These are phyloP conservation scores for Suhomyces choctaworum DNA, from an alignment of 1,139 yeast genomes.

Conservation along the genomic window DNA sequence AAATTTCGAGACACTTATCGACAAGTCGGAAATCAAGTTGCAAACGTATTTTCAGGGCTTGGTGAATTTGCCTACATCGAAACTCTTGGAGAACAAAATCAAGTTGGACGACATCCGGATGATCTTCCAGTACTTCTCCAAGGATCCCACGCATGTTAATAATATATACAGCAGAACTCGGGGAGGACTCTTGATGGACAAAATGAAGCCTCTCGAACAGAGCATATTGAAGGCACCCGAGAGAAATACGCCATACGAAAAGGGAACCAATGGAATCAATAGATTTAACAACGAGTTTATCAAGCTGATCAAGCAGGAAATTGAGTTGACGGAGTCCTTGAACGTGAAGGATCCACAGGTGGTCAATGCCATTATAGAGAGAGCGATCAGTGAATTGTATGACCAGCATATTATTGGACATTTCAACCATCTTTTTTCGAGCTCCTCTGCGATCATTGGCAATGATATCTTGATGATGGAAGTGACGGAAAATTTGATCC, in stretches of 20 bases:
- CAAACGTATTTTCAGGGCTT: conserved; percentile 34
- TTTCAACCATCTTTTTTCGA: conserved; percentile 15
- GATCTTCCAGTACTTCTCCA: conserved; percentile 49
- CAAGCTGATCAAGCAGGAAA: conserved; percentile 51
- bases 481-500: conserved; percentile 37
- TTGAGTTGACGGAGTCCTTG: conserved; percentile 31
- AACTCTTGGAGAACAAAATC: conserved; percentile 14
- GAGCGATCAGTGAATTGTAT: conserved; percentile 25
- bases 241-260: conserved; percentile 53
- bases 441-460: conserved; percentile 16
- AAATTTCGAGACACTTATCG: conserved; percentile 47
- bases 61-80: conserved; percentile 14
- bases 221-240: conserved; percentile 39
- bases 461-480: conserved; percentile 45
- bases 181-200: conserved; percentile 44
- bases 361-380: conserved; percentile 25
- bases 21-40: conserved; percentile 46
- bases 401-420: conserved; percentile 16
- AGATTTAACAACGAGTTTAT: conserved; percentile 55
- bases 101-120: conserved; percentile 25
- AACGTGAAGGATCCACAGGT: conserved; percentile 18
- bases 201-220: conserved; percentile 33
- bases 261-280: conserved; percentile 61
- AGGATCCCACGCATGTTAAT: conserved; percentile 36
- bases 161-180: conserved; percentile 49